A percentile compares a stretch with the other conserved stretches of the same genome.
phyloP scores from a whole-genome alignment of 75 land plant genomes.

The Larix kaempferi region DNA sequence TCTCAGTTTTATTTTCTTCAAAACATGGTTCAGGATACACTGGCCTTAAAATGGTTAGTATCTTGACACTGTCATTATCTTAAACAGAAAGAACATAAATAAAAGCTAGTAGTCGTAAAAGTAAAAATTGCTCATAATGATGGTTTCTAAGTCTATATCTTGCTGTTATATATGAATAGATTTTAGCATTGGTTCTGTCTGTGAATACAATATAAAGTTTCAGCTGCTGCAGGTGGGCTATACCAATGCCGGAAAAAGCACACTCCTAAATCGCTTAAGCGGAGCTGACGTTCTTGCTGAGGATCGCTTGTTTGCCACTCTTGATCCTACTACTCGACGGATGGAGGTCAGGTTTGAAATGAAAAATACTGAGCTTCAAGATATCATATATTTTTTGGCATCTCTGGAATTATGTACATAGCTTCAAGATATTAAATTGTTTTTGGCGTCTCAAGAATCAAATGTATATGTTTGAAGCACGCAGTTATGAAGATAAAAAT shows the following conservation, averaged over 20 bases:
- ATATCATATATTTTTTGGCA: not conserved
- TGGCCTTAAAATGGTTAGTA: not conserved
- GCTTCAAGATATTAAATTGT: no score
- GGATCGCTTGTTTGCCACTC: slow-evolving; percentile 84
- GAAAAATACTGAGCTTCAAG: not conserved
- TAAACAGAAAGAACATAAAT: not conserved
- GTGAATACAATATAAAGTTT: not conserved
- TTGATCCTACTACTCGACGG: slow-evolving; percentile 92
- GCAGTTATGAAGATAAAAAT: not conserved
- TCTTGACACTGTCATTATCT: not conserved
- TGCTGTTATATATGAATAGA: not conserved
- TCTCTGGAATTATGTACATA: no score
- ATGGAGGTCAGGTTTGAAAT: slow-evolving; percentile 57
- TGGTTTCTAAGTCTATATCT: no score
- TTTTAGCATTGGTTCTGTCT: not conserved
- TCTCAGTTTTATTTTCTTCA: slow-evolving; percentile 1
- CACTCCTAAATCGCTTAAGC: slow-evolving; percentile 77
- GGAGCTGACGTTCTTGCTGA: slow-evolving; percentile 88
- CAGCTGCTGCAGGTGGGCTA: slow-evolving; percentile 71
- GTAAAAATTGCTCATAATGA: no score
- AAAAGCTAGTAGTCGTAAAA: not conserved
- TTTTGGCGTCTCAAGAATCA: not conserved
- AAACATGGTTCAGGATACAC: not conserved
- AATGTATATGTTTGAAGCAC: not conserved
- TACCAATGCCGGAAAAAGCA: slow-evolving; percentile 95